Evolutionary conservation across 2,329 filamentous ascomycete species (phyloP).

Genomic region (Fusarium lyarnte): DNA sequence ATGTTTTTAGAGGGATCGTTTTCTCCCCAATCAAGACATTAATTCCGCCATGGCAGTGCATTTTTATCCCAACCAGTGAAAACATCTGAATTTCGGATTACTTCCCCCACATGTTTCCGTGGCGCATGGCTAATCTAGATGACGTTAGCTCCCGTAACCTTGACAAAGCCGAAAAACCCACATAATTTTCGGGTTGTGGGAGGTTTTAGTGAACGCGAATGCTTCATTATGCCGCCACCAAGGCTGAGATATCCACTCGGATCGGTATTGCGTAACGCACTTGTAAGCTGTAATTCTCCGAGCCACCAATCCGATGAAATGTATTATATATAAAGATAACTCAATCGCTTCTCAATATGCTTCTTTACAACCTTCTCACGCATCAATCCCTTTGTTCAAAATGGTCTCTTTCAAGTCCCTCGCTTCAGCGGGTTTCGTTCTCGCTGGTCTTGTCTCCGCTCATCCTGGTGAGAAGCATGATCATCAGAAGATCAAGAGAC

Average conservation of each 20-base stretch:
- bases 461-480: constrained; percentile 13
- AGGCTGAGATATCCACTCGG: neutral
- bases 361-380: neutral
- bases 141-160: neutral
- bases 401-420: constrained; percentile 7
- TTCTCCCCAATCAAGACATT: neutral
- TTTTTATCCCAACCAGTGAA: neutral
- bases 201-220: neutral
- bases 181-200: neutral
- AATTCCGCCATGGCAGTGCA: neutral
- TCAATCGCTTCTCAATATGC: neutral
- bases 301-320: neutral
- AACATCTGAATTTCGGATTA: neutral
- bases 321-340: neutral
- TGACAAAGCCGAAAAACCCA: neutral
- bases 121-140: neutral
- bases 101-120: neutral
- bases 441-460: neutral
- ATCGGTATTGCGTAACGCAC: neutral
- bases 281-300: neutral
- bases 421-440: neutral
- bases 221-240: neutral
- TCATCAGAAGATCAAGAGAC: constrained; percentile 8
- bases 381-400: neutral
- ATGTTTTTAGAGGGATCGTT: too few species aligned